Percentiles rank a stretch among this genome's conserved stretches.
These are phyloP conservation scores for Rubia occidens DNA, from an alignment of 305 asterid genomes.

Conservation along the genomic window DNA sequence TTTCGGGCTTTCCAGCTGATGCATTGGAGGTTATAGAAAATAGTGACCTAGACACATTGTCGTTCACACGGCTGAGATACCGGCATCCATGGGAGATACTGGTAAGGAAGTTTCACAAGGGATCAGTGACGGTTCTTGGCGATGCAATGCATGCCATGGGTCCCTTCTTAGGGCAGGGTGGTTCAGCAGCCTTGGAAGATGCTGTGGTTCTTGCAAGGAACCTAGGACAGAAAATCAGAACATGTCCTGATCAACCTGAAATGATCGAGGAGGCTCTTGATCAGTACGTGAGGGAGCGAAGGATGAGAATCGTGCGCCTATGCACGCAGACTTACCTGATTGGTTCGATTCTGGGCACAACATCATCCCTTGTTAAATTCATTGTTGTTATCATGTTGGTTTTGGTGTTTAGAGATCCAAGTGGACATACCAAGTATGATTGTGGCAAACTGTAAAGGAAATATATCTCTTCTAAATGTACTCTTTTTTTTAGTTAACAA, in stretches of 20 bases:
- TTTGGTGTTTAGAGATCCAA: conserved; percentile 23
- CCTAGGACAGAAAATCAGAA: conserved; percentile 13
- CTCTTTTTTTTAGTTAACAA: background rate
- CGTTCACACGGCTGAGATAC: conserved; percentile 26
- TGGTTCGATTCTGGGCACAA: conserved; percentile 18
- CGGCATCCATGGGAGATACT: conserved; percentile 37
- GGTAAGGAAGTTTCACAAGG: conserved; percentile 20
- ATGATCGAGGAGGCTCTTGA: conserved; percentile 22
- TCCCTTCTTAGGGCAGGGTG: conserved; percentile 37
- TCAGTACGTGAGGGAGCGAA: conserved; percentile 29
- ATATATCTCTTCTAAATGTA: no score
- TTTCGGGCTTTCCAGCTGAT: conserved; percentile 23
- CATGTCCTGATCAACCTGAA: background rate
- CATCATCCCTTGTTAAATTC: conserved; percentile 13
- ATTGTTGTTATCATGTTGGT: conserved; percentile 13
- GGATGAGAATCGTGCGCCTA: conserved; percentile 27
- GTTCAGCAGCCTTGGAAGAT: conserved; percentile 34
- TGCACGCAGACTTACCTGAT: conserved; percentile 27
- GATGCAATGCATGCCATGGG: conserved; percentile 46
- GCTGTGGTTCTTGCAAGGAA: conserved; percentile 38
- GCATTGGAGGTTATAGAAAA: conserved; percentile 10
- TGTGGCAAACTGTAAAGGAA: conserved; percentile 26
- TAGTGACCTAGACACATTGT: conserved; percentile 23
- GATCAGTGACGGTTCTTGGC: conserved; percentile 29
- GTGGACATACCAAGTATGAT: conserved; percentile 27